A percentile compares a stretch with the other conserved stretches of the same genome.
These are phyloP conservation scores for Noccaea bulbosa DNA, from an alignment of 345 rosid species.

Conservation along the genomic window DNA sequence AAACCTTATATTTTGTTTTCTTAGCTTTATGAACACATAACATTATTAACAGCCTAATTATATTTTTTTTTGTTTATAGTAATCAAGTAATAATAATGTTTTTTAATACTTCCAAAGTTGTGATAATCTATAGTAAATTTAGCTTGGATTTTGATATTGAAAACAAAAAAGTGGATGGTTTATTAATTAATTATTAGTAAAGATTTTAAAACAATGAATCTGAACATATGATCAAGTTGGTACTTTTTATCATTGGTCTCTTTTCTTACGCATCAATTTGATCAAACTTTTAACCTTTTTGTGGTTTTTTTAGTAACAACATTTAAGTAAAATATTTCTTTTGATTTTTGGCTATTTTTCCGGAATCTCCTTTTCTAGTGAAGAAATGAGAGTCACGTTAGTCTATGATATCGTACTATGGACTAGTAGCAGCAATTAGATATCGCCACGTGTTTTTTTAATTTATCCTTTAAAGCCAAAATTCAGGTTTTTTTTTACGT, in stretches of 20 bases:
- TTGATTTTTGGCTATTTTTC: neutral
- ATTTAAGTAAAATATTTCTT: neutral
- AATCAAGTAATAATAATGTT: neutral
- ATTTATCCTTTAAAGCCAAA: slow-evolving; percentile 9
- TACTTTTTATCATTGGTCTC: neutral
- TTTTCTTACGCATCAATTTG: neutral
- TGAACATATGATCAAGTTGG: neutral
- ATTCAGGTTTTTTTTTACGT: neutral
- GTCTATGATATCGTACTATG: neutral
- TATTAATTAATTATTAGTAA: neutral
- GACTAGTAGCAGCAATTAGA: neutral
- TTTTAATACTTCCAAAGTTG: neutral
- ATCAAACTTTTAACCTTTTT: slow-evolving; percentile 16
- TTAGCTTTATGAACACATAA: neutral
- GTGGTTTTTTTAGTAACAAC: too few species aligned
- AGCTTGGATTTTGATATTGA: neutral
- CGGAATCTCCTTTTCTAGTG: neutral
- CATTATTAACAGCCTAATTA: neutral
- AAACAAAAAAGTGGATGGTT: neutral
- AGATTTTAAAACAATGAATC: slow-evolving; percentile 7
- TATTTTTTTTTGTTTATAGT: neutral
- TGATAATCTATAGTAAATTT: neutral
- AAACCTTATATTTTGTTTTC: neutral
- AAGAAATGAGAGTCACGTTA: slow-evolving; percentile 23
- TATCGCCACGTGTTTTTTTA: neutral